phyloP scores from a whole-genome alignment of 805 yeast species.

The Candida saitoana region DNA sequence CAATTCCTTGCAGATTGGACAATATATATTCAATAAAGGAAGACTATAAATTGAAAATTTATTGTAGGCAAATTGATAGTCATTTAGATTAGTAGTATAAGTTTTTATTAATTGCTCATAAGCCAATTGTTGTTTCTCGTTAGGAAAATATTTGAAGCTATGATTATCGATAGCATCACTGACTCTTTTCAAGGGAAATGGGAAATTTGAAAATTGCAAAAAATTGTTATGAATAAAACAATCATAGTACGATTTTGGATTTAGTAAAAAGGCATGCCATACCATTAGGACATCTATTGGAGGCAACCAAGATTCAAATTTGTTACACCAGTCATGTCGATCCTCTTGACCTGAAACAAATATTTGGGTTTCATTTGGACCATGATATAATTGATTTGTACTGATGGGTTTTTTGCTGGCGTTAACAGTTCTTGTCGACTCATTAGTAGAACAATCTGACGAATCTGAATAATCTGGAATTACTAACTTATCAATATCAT shows the following conservation, averaged over 20 bases:
- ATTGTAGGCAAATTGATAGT: conserved; percentile 4
- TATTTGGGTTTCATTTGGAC: neutral
- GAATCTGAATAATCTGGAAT: neutral
- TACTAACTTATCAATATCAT: neutral
- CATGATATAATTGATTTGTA: neutral
- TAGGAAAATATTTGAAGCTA: conserved; percentile 8
- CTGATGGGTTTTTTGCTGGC: neutral
- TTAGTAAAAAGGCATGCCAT: conserved; percentile 21
- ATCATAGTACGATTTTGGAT: conserved; percentile 15
- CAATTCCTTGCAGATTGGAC: conserved; percentile 12
- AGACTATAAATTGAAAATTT: conserved; percentile 6
- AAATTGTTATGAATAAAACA: conserved; percentile 13
- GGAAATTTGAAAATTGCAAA: conserved; percentile 12
- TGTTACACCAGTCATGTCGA: neutral
- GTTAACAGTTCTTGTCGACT: neutral
- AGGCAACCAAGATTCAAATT: conserved; percentile 11
- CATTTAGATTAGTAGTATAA: neutral
- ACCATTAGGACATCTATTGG: conserved; percentile 22
- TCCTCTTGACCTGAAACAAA: neutral
- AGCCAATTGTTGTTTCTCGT: neutral
- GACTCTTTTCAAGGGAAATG: conserved; percentile 16
- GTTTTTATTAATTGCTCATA: neutral
- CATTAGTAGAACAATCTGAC: neutral
- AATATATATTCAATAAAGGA: conserved; percentile 7
- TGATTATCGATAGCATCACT: conserved; percentile 7